Evolutionary conservation across 768 basidiomycete genomes (phyloP).

Genomic region (Mycena latifolia): DNA sequence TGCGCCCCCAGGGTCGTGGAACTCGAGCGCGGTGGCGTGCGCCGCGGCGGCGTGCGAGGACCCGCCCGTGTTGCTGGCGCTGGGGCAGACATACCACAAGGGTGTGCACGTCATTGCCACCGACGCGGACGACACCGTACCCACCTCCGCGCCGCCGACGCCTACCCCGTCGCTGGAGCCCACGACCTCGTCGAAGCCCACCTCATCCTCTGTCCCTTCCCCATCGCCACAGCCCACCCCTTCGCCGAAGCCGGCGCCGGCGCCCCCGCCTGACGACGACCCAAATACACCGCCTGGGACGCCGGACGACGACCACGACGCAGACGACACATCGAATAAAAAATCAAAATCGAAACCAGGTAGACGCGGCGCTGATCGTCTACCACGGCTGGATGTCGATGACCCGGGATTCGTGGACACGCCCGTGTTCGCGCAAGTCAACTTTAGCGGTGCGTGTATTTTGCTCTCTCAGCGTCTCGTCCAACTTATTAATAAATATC

Average conservation of each 20-base stretch:
- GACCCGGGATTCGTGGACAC: constrained; percentile 45
- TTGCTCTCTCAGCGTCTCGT: neutral
- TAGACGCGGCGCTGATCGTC: constrained; percentile 20
- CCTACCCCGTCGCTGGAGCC: too few relatives aligned
- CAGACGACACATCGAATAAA: constrained; percentile 12
- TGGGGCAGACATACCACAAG: constrained; percentile 50
- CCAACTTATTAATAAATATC: neutral
- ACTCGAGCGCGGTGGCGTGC: constrained; percentile 45
- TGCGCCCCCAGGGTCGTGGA: constrained; percentile 51
- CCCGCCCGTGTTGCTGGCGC: constrained; percentile 39
- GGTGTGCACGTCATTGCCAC: constrained; percentile 43
- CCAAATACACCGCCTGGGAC: neutral
- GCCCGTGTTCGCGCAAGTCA: constrained; percentile 52
- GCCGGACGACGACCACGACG: constrained; percentile 1
- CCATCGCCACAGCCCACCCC: neutral
- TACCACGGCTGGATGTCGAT: constrained; percentile 43
- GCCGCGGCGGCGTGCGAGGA: constrained; percentile 45
- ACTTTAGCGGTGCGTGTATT: constrained; percentile 55
- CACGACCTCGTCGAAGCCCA: too few relatives aligned
- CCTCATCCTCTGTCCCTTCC: neutral
- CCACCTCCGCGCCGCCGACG: neutral
- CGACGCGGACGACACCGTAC: constrained; percentile 34
- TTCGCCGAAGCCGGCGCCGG: too few relatives aligned
- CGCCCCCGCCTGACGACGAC: neutral
- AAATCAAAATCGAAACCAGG: neutral